Conservation (phyloP, 139 green algal species). For the Parachlorella kessleri region DNA sequence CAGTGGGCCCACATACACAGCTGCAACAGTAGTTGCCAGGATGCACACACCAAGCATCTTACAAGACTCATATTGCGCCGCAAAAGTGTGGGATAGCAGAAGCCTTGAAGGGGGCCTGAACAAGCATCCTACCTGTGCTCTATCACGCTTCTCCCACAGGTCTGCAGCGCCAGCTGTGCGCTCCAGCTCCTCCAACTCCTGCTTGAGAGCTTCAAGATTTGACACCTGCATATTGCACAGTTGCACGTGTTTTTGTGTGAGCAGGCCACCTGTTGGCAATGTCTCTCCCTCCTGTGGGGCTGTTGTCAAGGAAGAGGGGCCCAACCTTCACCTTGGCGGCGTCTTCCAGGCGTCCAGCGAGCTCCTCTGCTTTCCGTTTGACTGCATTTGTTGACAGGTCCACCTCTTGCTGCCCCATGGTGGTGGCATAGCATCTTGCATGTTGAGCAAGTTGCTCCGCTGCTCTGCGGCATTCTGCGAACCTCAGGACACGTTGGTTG, state of each 20-base stretch:
- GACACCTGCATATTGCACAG: constrained; percentile 24
- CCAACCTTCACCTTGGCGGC: constrained; percentile 27
- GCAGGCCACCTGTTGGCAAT: background rate
- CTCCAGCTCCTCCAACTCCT: constrained; percentile 53
- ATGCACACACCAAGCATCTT: background rate
- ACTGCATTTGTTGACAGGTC: constrained; percentile 17
- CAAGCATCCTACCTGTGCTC: constrained; percentile 34
- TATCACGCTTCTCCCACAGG: constrained; percentile 73
- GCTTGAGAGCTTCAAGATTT: constrained; percentile 38
- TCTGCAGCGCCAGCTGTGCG: constrained; percentile 24
- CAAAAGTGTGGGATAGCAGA: too few species aligned
- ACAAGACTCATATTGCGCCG: too few species aligned
- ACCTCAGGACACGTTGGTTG: background rate
- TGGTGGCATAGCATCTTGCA: background rate
- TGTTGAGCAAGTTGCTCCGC: too few species aligned
- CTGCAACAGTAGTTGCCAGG: background rate
- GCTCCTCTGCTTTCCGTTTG: constrained; percentile 16
- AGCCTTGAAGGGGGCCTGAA: background rate
- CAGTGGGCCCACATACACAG: background rate
- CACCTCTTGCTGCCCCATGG: background rate
- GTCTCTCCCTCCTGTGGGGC: background rate
- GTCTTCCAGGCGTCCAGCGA: constrained; percentile 1
- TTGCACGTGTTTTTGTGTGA: background rate
- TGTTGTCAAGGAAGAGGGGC: background rate
- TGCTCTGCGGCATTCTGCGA: background rate